phyloP scores from a whole-genome alignment of 441 rosid genomes.

The Viola pubescens region DNA sequence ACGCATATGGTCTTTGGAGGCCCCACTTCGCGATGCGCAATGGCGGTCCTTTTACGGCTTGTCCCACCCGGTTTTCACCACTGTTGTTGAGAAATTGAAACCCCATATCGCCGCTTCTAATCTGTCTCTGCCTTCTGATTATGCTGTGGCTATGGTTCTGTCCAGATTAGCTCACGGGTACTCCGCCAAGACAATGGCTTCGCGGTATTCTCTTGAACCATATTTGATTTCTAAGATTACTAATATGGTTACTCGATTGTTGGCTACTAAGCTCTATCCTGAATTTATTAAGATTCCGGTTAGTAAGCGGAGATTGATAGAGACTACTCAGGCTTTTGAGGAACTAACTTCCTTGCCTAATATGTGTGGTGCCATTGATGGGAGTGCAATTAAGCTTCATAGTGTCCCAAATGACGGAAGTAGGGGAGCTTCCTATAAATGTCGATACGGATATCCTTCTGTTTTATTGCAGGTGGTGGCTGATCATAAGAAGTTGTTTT shows the following conservation, averaged over 20 bases:
- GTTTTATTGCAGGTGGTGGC: constrained; percentile 86
- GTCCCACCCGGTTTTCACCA: constrained; percentile 79
- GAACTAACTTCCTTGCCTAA: constrained; percentile 82
- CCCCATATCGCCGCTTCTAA: constrained; percentile 85
- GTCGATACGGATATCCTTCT: constrained; percentile 68
- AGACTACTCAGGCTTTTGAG: constrained; percentile 82
- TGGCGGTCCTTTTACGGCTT: constrained; percentile 86
- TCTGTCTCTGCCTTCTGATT: constrained; percentile 87
- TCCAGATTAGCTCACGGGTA: constrained; percentile 75
- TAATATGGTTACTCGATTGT: constrained; percentile 84
- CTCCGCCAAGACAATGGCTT: constrained; percentile 61
- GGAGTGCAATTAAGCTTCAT: constrained; percentile 64
- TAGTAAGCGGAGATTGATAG: constrained; percentile 66
- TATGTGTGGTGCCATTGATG: constrained; percentile 84
- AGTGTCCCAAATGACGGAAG: constrained; percentile 23
- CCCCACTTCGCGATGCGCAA: constrained; percentile 72
- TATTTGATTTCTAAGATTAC: constrained; percentile 87
- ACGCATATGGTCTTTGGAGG: constrained; percentile 72
- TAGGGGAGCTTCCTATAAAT: constrained; percentile 37
- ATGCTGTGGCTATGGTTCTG: constrained; percentile 92
- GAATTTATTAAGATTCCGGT: constrained; percentile 86
- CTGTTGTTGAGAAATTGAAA: constrained; percentile 77
- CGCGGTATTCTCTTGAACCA: constrained; percentile 79
- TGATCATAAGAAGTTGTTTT: constrained; percentile 85
- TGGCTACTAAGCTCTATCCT: constrained; percentile 84